Evolutionary conservation across 2,329 filamentous ascomycete species (phyloP), one percentile per base, ranked within the genome.

Genomic region (Fusarium buxicola): DNA sequence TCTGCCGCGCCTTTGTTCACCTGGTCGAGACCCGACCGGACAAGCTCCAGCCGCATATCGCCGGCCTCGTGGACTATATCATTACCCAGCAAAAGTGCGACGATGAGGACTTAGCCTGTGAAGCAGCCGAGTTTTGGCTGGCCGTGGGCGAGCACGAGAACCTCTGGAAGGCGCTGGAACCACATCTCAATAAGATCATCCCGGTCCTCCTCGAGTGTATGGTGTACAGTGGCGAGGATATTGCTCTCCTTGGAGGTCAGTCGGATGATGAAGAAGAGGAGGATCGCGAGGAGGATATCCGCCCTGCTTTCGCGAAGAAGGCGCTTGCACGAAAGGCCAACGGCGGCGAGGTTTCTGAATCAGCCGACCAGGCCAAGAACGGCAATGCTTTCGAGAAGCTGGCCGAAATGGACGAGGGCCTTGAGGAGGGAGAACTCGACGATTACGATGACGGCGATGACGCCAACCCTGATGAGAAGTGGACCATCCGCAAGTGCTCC

Each of bases 81-180:
- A 86, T 98, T 56, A 83, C 87, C 27, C 95, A 99, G 75, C 95
- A 99, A 76, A 88, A 90, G 75, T 90, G 89, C 63, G 89, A 94
- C 24, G 94, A 98, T 65, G 89, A 94, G 52, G 93, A 98, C 36
- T 82, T 99, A 56, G 93, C 94, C 32, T 89, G 96, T 65, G 95
- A 99, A 74, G 95, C 95, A 8, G 93, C 95, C 6, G 95, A 99
- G 76, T 99, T 99, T 74, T 99, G 96, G 93, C 86, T 99, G 39
- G 92, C 92, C 34, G 89, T 96, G 16, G 94, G 93, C 58, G 95
- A 97, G 74, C 92, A 97, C 73, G 86, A 91, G 36, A 86, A 90
- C 57, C 80, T 98, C 49, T 92, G 92, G 80, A 84, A 88, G 66
- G 85, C 87, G 1, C 81, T 99, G 40, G 88, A 85, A 8, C 93